Conservation (phyloP, 2,329 filamentous ascomycete species). For the Diaporthe nobilis region DNA sequence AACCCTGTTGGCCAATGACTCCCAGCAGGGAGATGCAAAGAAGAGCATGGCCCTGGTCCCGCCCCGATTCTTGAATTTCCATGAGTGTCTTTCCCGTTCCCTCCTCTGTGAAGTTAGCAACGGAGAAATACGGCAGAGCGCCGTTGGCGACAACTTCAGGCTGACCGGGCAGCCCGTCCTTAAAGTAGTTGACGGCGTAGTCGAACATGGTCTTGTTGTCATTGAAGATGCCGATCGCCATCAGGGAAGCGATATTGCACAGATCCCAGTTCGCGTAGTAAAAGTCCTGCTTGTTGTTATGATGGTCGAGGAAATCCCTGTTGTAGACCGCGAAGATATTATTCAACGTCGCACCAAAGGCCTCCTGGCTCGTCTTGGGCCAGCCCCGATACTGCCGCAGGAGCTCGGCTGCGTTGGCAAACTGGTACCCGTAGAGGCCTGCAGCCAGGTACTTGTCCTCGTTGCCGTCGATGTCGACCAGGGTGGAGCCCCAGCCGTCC, state of each 20-base stretch:
- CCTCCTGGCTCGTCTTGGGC: not conserved
- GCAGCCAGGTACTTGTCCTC: slow-evolving; percentile 52
- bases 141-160: slow-evolving; percentile 14
- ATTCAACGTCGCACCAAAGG: slow-evolving; percentile 47
- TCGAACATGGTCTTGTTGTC: slow-evolving; percentile 55
- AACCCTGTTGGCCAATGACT: slow-evolving; percentile 7
- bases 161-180: slow-evolving; percentile 45
- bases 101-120: slow-evolving; percentile 12
- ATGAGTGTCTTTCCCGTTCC: not conserved
- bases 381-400: slow-evolving; percentile 47
- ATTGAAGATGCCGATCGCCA: slow-evolving; percentile 54
- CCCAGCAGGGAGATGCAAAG: slow-evolving; percentile 6
- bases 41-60: slow-evolving; percentile 3
- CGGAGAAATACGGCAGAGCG: slow-evolving; percentile 9
- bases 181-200: slow-evolving; percentile 53
- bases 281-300: slow-evolving; percentile 47
- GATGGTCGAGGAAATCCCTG: slow-evolving; percentile 49
- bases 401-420: slow-evolving; percentile 56
- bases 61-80: slow-evolving; percentile 20
- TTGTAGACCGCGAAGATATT: slow-evolving; percentile 53
- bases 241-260: slow-evolving; percentile 54
- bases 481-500: slow-evolving; percentile 51
- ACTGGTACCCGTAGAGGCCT: slow-evolving; percentile 56
- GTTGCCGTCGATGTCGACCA: slow-evolving; percentile 50
- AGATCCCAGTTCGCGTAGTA: slow-evolving; percentile 50